Conservation (phyloP, 108 stramenopile genomes). For the Skeletonema menzelii region DNA sequence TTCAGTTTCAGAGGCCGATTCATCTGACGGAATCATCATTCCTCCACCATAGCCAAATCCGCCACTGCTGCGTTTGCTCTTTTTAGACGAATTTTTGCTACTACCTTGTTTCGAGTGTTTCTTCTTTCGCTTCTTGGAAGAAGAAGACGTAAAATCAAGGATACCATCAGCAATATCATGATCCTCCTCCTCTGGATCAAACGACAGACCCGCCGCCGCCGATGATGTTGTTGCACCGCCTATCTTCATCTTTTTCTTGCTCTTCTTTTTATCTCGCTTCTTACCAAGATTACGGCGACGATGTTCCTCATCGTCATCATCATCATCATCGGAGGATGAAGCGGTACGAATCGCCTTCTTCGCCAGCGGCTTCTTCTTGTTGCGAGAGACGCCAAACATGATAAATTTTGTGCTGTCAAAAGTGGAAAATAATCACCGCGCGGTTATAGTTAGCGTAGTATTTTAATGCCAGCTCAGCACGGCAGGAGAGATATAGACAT, state of each 20-base stretch:
- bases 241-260: background rate
- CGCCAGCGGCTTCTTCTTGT: background rate
- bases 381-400: constrained; percentile 47
- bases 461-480: too few species aligned
- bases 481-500: too few species aligned
- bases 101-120: constrained; percentile 22
- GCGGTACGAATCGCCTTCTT: constrained; percentile 5
- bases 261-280: constrained; percentile 26
- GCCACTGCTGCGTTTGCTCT: constrained; percentile 30
- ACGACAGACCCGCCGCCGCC: constrained; percentile 30
- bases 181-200: constrained; percentile 36
- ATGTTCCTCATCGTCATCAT: constrained; percentile 7
- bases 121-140: constrained; percentile 40
- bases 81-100: background rate
- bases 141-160: background rate
- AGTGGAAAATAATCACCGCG: background rate
- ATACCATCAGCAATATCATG: constrained; percentile 7
- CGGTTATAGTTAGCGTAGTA: too few species aligned
- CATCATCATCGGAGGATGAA: constrained; percentile 9
- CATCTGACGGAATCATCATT: constrained; percentile 11
- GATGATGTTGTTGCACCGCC: background rate
- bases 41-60: constrained; percentile 31
- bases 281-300: constrained; percentile 1
- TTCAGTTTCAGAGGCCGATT: constrained; percentile 14
- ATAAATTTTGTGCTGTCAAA: background rate